Base-by-base conservation (phyloP, 768 basidiomycete species). In the Strobilomyces echinocephalus region DNA sequence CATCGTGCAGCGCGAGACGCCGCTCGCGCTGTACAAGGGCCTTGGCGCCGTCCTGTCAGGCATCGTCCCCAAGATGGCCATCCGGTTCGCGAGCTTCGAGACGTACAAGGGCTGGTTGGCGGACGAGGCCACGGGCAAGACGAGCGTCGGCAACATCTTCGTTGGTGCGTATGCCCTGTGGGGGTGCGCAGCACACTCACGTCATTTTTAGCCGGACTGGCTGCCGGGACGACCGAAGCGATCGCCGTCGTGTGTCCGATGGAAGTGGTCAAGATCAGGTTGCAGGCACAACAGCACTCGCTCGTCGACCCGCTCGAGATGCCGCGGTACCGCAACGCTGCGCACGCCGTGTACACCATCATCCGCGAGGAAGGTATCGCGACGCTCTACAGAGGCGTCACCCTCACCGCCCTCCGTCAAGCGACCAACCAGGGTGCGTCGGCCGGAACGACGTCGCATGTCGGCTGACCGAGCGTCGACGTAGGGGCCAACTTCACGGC, bases 61-160 rank as follows among this genome's bases (percentile, higher is more conserved):
- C 11, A 99, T 99, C 69, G 92, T 97, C 8, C 97, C 97, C 1
- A 99, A 99, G 76, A 99, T 99, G 97, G 93, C 93, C 45, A 97
- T 94, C 66, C 88, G 97, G 34, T 99, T 98, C 69, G 95, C 95
- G 10, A 92, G 91, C 69, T 99, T 99, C 68, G 97, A 99, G 74
- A 78, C 84, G 42, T 99, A 99, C 79, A 94, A 95, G 70, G 80
- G 76, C 0, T 84, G 80, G 79, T 72, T 98, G 40, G 83, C 88
- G 3, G 83, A 91, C 62, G 77, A 79, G 55, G 69, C 76, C 36
- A 91, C 90, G 0, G 95, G 95, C 24, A 81, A 87, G 71, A 88
- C 94, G 5, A 81, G 76, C 47, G 78, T 88, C 3, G 85, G 87
- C 1, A 82, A 73, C 52, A 93, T 95, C 39, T 99, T 99, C 71